Conservation (phyloP, 179 eudicot species). For the Beta corolliflora region DNA sequence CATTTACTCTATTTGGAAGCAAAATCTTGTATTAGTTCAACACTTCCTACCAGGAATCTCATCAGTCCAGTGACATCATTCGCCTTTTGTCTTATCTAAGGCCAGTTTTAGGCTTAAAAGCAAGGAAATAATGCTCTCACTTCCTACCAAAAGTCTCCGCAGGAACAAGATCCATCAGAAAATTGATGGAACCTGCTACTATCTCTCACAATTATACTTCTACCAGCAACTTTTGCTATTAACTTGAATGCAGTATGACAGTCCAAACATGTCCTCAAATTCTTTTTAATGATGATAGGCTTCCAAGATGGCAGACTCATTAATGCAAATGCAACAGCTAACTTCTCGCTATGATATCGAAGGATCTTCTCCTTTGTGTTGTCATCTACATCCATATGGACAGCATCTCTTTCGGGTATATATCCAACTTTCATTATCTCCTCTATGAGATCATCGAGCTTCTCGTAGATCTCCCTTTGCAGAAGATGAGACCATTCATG, state of each 20-base stretch:
- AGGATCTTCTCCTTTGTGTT: conserved; percentile 44
- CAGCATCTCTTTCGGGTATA: conserved; percentile 38
- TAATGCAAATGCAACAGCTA: conserved; percentile 53
- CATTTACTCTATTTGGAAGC: neutral
- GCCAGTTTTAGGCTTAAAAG: neutral
- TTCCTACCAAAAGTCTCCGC: conserved; percentile 62
- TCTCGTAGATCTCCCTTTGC: conserved; percentile 40
- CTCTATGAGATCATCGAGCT: conserved; percentile 39
- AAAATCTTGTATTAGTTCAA: neutral
- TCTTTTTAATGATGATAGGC: conserved; percentile 55
- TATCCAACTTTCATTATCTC: conserved; percentile 48
- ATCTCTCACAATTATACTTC: conserved; percentile 60
- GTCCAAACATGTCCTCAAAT: conserved; percentile 54
- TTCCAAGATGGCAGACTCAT: conserved; percentile 43
- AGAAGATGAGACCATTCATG: conserved; percentile 57
- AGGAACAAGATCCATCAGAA: conserved; percentile 58
- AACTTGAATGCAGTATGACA: conserved; percentile 59
- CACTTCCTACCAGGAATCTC: neutral
- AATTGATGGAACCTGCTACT: conserved; percentile 69
- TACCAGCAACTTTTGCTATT: conserved; percentile 46
- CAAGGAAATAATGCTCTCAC: neutral
- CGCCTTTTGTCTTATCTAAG: neutral
- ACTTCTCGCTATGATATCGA: conserved; percentile 59
- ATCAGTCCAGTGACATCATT: neutral
- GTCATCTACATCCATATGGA: conserved; percentile 46